A percentile compares a stretch with the other conserved stretches of the same genome.
These are phyloP conservation scores for Sarocladium oryzae DNA, from an alignment of 2,329 filamentous ascomycete species.

Conservation along the genomic window DNA sequence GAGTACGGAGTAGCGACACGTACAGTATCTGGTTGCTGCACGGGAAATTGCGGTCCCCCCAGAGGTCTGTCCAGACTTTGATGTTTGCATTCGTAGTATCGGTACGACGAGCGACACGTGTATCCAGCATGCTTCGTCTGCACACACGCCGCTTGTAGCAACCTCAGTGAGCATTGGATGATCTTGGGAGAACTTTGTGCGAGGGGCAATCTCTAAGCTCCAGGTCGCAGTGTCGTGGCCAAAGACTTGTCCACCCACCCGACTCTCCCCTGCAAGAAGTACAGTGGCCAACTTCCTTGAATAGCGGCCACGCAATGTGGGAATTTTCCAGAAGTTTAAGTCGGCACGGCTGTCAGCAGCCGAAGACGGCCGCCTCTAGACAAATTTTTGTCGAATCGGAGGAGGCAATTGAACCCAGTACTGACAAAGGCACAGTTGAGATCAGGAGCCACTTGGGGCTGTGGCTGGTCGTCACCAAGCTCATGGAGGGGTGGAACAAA, in stretches of 20 bases:
- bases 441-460: background rate
- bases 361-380: background rate
- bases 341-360: background rate
- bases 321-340: background rate
- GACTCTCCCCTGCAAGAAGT: background rate
- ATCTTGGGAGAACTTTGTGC: background rate
- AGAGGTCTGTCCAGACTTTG: too few species aligned
- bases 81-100: background rate
- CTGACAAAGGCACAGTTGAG: background rate
- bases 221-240: background rate
- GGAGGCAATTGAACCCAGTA: background rate
- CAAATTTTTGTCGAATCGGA: slow-evolving; percentile 2
- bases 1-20: slow-evolving; percentile 4
- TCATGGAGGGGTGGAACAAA: background rate
- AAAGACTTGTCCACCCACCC: background rate
- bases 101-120: slow-evolving; percentile 3
- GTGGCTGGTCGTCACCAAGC: background rate
- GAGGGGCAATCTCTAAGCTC: too few species aligned
- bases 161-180: background rate
- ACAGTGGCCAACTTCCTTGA: background rate
- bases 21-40: background rate
- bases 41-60: slow-evolving; percentile 5
- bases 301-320: background rate
- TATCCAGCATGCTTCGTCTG: background rate
- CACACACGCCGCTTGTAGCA: background rate